Percentiles rank a stretch among this genome's conserved stretches.
Conservation (phyloP, 371 early-diverging fungal species). For the Syncephalastrum racemosum region DNA sequence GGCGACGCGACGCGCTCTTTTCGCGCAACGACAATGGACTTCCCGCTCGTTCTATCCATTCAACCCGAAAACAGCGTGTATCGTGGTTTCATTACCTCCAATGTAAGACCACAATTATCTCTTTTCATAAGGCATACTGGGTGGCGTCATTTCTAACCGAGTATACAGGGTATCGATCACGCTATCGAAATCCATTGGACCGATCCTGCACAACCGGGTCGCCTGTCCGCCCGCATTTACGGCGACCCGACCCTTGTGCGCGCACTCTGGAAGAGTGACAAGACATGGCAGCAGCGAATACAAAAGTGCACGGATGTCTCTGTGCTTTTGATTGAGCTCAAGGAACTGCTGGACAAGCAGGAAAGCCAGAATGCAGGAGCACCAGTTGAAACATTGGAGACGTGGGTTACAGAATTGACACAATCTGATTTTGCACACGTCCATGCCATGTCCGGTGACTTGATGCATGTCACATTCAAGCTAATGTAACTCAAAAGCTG, state of each 20-base stretch:
- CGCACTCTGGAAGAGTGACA: conserved; percentile 6
- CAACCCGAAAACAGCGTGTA: conserved; percentile 31
- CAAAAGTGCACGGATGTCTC: conserved; percentile 27
- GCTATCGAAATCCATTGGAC: conserved; percentile 23
- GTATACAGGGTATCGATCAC: conserved; percentile 25
- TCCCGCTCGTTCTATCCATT: conserved; percentile 37
- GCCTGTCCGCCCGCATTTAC: conserved; percentile 17
- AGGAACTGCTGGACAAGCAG: conserved; percentile 29
- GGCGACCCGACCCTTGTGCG: conserved; percentile 24
- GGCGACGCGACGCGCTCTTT: conserved; percentile 3
- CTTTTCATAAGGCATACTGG: conserved; percentile 3
- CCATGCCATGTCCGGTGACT: conserved; percentile 16
- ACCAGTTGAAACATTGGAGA: conserved; percentile 7
- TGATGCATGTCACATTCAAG: conserved; percentile 21
- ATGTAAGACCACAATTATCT: conserved; percentile 20
- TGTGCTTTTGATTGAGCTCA: conserved; percentile 34
- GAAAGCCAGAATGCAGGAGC: no score
- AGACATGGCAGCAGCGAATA: conserved; percentile 8
- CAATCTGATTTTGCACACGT: conserved; percentile 26
- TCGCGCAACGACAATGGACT: conserved; percentile 16
- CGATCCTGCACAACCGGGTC: conserved; percentile 3
- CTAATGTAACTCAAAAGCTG: background rate
- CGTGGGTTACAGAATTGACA: conserved; percentile 19
- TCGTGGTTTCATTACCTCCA: conserved; percentile 37
- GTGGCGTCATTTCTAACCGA: conserved; percentile 1